phyloP scores from a whole-genome alignment of 495 filamentous ascomycete species.

The Penicillium fimorum region DNA sequence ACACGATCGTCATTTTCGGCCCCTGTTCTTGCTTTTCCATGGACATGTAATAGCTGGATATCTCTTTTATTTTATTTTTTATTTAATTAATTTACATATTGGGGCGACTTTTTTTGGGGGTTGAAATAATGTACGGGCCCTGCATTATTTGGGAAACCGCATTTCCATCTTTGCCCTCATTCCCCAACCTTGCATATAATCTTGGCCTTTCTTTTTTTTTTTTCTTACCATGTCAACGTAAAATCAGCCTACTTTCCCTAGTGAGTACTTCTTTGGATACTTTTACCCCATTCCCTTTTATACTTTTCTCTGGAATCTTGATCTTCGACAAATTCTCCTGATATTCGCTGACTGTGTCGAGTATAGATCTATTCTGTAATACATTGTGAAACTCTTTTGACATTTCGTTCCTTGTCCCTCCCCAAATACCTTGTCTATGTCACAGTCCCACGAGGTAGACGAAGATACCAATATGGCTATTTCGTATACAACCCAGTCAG shows the following conservation, averaged over 20 bases:
- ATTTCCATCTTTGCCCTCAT: slow-evolving; percentile 24
- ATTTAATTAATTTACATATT: slow-evolving; percentile 20
- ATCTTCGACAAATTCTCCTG: slow-evolving; percentile 4
- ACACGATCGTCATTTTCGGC: slow-evolving; percentile 47
- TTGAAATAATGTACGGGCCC: slow-evolving; percentile 28
- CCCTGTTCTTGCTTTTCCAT: slow-evolving; percentile 38
- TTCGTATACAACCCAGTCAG: slow-evolving; percentile 41
- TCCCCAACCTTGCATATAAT: slow-evolving; percentile 35
- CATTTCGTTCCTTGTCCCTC: background rate
- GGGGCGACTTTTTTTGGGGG: slow-evolving; percentile 5
- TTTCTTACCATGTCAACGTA: slow-evolving; percentile 27
- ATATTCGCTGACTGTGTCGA: slow-evolving; percentile 5
- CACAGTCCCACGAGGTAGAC: slow-evolving; percentile 37
- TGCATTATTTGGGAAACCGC: slow-evolving; percentile 27
- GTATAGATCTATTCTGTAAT: slow-evolving; percentile 6
- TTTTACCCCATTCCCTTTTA: background rate
- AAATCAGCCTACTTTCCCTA: slow-evolving; percentile 23
- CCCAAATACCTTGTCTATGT: slow-evolving; percentile 36
- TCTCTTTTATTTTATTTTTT: slow-evolving; percentile 19
- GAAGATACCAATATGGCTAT: slow-evolving; percentile 47
- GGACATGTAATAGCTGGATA: slow-evolving; percentile 29
- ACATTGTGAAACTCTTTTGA: slow-evolving; percentile 1
- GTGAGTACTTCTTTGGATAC: slow-evolving; percentile 17
- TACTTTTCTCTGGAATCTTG: background rate
- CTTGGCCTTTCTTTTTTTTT: slow-evolving; percentile 19